These are phyloP conservation scores for Grosmannia huntii DNA, from an alignment of 2,329 filamentous ascomycete species.

Conservation along the genomic window DNA sequence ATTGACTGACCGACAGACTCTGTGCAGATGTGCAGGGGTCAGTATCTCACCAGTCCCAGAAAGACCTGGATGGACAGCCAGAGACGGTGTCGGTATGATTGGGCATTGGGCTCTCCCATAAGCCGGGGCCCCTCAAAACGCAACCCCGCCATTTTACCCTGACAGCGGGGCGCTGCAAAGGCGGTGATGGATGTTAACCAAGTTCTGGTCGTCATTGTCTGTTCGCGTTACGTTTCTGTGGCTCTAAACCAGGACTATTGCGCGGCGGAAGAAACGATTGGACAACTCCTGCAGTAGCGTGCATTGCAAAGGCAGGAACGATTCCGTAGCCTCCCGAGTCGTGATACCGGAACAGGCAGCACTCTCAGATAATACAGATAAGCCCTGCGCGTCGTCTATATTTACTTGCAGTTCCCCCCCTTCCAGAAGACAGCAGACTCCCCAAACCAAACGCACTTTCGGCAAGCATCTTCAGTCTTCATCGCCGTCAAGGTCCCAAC, in stretches of 20 bases:
- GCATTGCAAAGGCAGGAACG: neutral
- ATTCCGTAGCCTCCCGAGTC: neutral
- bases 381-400: neutral
- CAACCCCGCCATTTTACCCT: neutral
- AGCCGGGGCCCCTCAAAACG: neutral
- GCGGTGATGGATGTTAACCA: neutral
- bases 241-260: neutral
- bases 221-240: neutral
- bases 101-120: too few relatives aligned
- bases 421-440: neutral
- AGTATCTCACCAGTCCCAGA: neutral
- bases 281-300: neutral
- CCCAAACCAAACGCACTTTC: neutral
- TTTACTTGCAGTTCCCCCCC: neutral
- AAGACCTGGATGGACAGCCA: neutral
- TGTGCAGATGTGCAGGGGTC: neutral
- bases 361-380: neutral
- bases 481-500: neutral
- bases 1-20: neutral
- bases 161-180: neutral
- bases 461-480: neutral
- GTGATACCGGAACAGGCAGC: neutral
- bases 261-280: neutral
- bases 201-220: neutral
- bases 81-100: too few relatives aligned